Conservation (phyloP, 78 protist species). For the Parvularia atlantis region DNA sequence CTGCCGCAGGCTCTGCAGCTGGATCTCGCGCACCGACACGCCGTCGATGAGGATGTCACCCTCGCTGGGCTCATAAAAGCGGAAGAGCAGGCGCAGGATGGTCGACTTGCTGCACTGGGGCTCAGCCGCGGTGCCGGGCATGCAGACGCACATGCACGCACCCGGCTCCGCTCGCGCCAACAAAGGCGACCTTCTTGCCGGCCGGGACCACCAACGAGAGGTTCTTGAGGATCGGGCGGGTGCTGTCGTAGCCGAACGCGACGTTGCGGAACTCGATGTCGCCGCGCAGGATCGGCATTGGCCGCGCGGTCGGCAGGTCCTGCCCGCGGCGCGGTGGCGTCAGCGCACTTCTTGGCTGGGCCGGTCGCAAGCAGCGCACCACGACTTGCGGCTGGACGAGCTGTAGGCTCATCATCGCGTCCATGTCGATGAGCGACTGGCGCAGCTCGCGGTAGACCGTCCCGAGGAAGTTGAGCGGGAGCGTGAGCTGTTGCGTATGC, state of each 20-base stretch:
- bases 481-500: too few species aligned
- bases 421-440: conserved; percentile 70
- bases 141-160: not conserved
- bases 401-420: conserved; percentile 48
- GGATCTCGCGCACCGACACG: conserved; percentile 26
- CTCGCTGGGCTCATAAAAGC: conserved; percentile 60
- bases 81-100: conserved; percentile 53
- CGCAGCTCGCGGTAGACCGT: conserved; percentile 74
- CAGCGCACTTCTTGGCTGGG: too few species aligned
- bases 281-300: not conserved
- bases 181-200: conserved; percentile 75
- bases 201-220: conserved; percentile 52
- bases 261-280: conserved; percentile 55
- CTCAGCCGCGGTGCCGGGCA: too few species aligned
- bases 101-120: conserved; percentile 79
- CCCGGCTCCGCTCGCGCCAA: conserved; percentile 86
- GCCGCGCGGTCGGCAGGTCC: not conserved
- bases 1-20: conserved; percentile 33
- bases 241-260: conserved; percentile 40
- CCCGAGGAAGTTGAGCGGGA: conserved; percentile 81
- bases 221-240: conserved; percentile 27
- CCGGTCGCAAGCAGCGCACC: not conserved
- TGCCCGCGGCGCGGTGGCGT: not conserved
- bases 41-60: conserved; percentile 81
- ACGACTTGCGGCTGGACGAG: conserved; percentile 21